A percentile compares a stretch with the other conserved stretches of the same genome.
phyloP scores from a whole-genome alignment of 2,329 filamentous ascomycete species.

The Epichloe baconii region DNA sequence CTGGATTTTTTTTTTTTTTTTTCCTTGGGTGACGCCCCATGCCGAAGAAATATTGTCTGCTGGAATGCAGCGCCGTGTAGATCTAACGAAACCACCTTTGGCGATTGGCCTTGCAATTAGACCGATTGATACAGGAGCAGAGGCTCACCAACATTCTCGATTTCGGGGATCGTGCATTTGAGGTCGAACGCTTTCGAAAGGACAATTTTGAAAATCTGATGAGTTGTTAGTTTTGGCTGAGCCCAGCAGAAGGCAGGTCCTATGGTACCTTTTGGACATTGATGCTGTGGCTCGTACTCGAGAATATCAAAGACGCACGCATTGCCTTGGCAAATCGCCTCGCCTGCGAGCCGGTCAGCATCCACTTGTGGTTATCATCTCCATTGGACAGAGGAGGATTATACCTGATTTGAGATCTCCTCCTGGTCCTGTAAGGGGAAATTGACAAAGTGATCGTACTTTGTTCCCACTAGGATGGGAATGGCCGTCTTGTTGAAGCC shows the following conservation, averaged over 20 bases:
- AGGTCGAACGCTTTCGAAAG: slow-evolving; percentile 97
- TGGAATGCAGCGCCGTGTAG: background rate
- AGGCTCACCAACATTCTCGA: slow-evolving; percentile 94
- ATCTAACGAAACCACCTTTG: background rate
- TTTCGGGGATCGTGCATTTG: slow-evolving; percentile 97
- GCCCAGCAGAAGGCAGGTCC: background rate
- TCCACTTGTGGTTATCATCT: background rate
- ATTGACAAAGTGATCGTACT: slow-evolving; percentile 99
- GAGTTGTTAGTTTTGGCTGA: slow-evolving; percentile 1
- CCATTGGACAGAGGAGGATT: background rate
- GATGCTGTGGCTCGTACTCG: slow-evolving; percentile 97
- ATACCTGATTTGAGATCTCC: slow-evolving; percentile 94
- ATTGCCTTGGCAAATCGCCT: slow-evolving; percentile 95
- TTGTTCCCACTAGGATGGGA: slow-evolving; percentile 90
- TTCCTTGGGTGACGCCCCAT: too few species aligned
- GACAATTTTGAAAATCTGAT: slow-evolving; percentile 97
- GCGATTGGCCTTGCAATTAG: slow-evolving; percentile 10
- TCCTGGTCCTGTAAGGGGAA: slow-evolving; percentile 96
- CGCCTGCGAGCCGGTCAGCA: slow-evolving; percentile 41
- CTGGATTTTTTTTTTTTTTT: background rate
- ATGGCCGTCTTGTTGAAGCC: slow-evolving; percentile 99
- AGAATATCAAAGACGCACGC: slow-evolving; percentile 95
- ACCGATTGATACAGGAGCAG: slow-evolving; percentile 74
- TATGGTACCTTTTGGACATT: slow-evolving; percentile 81
- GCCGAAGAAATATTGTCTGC: background rate